These are phyloP conservation scores for Blastobotrys persicus DNA, from an alignment of 1,139 yeast genomes.

Conservation along the genomic window DNA sequence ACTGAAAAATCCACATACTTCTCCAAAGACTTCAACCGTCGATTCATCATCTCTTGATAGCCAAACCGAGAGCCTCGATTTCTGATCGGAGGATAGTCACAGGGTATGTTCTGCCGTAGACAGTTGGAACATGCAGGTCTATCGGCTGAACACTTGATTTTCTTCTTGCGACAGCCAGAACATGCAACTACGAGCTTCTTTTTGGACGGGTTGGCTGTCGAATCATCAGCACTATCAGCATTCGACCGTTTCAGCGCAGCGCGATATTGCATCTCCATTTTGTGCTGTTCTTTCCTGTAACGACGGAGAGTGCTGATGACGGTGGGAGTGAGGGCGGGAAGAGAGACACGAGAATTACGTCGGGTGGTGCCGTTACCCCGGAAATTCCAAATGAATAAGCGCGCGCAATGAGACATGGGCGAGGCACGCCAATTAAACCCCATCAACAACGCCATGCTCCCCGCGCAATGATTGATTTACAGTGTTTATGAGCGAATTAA, in stretches of 20 bases:
- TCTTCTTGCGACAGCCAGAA: conserved; percentile 38
- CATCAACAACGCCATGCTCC: too few relatives aligned
- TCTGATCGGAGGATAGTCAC: conserved; percentile 39
- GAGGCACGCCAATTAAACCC: background rate
- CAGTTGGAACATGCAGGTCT: conserved; percentile 42
- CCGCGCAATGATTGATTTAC: too few relatives aligned
- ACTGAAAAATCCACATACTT: conserved; percentile 23
- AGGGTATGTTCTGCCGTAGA: conserved; percentile 35
- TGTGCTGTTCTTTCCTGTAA: too few relatives aligned
- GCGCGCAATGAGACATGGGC: background rate
- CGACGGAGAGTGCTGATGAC: too few relatives aligned
- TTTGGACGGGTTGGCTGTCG: conserved; percentile 8
- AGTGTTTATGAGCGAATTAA: too few relatives aligned
- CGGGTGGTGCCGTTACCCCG: background rate
- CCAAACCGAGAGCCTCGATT: conserved; percentile 41
- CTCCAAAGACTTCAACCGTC: conserved; percentile 34
- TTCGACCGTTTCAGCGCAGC: conserved; percentile 1
- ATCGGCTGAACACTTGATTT: conserved; percentile 40
- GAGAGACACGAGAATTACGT: background rate
- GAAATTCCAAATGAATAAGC: background rate
- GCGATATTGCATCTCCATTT: background rate
- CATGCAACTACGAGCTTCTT: conserved; percentile 40
- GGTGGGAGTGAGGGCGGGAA: background rate
- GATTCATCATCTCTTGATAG: conserved; percentile 37
- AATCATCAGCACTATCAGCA: background rate